These are phyloP conservation scores for Teratosphaeria destructans DNA, from an alignment of 2,329 filamentous ascomycete species.

Conservation along the genomic window DNA sequence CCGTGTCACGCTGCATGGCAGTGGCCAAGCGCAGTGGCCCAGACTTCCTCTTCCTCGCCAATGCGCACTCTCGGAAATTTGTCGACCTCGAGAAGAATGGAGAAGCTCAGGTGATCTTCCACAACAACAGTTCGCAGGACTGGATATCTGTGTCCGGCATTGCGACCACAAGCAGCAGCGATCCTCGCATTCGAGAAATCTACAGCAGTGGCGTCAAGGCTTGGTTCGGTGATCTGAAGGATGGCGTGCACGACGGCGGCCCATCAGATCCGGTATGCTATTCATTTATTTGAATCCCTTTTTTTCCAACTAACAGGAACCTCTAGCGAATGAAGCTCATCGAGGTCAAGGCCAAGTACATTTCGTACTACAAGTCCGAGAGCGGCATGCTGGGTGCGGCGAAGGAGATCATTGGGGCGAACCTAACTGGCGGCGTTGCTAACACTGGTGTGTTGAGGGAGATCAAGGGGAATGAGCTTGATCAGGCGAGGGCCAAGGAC, in stretches of 20 bases:
- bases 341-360: constrained; percentile 27
- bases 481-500: constrained; percentile 19
- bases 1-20: constrained; percentile 39
- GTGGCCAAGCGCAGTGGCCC: constrained; percentile 46
- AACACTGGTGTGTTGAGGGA: constrained; percentile 24
- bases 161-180: constrained; percentile 32
- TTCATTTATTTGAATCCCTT: too few relatives aligned
- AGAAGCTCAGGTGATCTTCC: constrained; percentile 33
- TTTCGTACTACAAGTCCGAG: constrained; percentile 25
- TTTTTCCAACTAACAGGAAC: too few relatives aligned
- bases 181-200: constrained; percentile 40
- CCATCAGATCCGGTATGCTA: constrained; percentile 31
- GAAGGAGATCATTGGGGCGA: constrained; percentile 24
- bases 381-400: constrained; percentile 19
- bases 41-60: constrained; percentile 42
- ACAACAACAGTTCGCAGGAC: constrained; percentile 36
- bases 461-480: constrained; percentile 24
- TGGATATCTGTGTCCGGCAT: constrained; percentile 39
- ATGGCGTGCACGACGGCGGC: constrained; percentile 38
- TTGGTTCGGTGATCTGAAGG: constrained; percentile 43
- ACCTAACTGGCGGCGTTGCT: constrained; percentile 24
- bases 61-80: constrained; percentile 39
- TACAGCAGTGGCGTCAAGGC: constrained; percentile 30
- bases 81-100: constrained; percentile 33
- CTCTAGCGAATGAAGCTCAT: constrained; percentile 32